phyloP scores from a whole-genome alignment of 2,329 filamentous ascomycete species.

The Talaromyces sp. region DNA sequence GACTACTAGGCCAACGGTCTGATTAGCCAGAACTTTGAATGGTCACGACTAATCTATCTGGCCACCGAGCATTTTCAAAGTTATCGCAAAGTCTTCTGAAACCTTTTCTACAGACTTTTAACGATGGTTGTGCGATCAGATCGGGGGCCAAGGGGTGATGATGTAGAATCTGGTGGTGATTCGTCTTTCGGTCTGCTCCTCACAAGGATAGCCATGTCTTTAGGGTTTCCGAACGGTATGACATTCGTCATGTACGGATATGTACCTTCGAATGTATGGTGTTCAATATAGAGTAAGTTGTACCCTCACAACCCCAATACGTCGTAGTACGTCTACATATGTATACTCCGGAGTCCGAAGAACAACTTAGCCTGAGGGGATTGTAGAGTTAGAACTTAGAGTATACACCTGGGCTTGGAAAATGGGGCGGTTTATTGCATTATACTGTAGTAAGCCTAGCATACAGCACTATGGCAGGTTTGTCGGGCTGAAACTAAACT shows the following conservation, averaged over 20 bases:
- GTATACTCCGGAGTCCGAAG: not conserved
- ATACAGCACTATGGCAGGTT: not conserved
- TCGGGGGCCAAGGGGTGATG: not conserved
- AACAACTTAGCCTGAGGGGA: not conserved
- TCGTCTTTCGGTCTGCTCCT: not conserved
- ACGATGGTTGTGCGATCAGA: not conserved
- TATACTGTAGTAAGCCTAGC: not conserved
- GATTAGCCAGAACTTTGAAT: not conserved
- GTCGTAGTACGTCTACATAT: not conserved
- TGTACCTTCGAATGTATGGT: not conserved
- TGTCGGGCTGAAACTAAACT: conserved; percentile 1
- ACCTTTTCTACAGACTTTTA: conserved; percentile 1
- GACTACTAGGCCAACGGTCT: not conserved
- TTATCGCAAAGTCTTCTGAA: not conserved
- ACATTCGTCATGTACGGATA: not conserved
- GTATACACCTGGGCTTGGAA: not conserved
- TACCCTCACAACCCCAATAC: not conserved
- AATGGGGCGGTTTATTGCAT: not conserved
- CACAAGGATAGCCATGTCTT: not conserved
- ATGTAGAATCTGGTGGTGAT: not conserved
- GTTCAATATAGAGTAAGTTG: not conserved
- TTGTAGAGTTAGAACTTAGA: not conserved
- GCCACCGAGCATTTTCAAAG: not conserved
- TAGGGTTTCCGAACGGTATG: not conserved
- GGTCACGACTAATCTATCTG: not conserved